Conservation (phyloP, 2,329 filamentous ascomycete genomes). For the Exophiala mesophila region DNA sequence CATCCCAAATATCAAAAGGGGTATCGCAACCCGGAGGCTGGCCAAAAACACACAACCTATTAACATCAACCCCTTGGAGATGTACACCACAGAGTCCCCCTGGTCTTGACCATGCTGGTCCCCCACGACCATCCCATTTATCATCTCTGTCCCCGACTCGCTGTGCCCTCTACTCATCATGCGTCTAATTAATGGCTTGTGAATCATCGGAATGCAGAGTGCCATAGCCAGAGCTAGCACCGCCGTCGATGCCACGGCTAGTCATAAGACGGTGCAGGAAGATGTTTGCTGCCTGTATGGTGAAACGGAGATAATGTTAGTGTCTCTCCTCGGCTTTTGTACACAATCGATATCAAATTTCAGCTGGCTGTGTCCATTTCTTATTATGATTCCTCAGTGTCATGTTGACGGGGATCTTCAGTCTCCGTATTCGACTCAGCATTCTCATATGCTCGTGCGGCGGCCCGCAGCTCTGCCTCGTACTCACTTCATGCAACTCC, state of each 20-base stretch:
- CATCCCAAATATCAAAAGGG: constrained; percentile 8
- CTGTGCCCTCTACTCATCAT: constrained; percentile 10
- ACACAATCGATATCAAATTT: background rate
- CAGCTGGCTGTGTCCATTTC: too few relatives aligned
- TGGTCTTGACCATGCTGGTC: background rate
- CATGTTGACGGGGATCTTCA: background rate
- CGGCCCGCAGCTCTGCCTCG: constrained; percentile 12
- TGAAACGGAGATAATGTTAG: too few relatives aligned
- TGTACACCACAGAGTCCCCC: constrained; percentile 48
- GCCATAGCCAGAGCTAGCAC: constrained; percentile 6
- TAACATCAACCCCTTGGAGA: constrained; percentile 55
- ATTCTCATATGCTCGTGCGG: constrained; percentile 8
- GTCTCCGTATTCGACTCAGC: background rate
- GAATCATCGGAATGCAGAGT: constrained; percentile 13
- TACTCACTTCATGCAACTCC: constrained; percentile 18
- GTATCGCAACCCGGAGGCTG: constrained; percentile 28
- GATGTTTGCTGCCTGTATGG: constrained; percentile 29
- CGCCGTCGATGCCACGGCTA: constrained; percentile 25
- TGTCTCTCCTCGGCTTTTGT: constrained; percentile 8
- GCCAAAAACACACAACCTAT: constrained; percentile 46
- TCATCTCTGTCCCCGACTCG: too few relatives aligned
- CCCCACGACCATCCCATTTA: too few relatives aligned
- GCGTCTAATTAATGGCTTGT: constrained; percentile 9
- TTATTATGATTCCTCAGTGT: background rate
- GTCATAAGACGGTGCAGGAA: constrained; percentile 40